These are phyloP conservation scores for Pseudogymnoascus verrucosus DNA, from an alignment of 2,329 filamentous ascomycete genomes.

Conservation along the genomic window DNA sequence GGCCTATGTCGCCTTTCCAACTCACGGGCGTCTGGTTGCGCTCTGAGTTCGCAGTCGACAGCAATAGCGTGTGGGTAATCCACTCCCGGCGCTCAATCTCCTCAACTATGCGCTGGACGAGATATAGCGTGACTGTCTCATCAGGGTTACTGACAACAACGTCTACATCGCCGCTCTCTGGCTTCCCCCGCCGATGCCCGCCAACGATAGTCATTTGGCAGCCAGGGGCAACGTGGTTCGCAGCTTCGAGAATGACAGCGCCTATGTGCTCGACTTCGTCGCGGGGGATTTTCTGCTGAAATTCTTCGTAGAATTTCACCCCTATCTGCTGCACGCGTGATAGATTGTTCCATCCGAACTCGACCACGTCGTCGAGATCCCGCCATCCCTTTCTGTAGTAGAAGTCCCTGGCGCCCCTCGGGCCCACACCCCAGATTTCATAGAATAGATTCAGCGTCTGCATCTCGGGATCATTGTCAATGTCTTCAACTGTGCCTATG, in stretches of 20 bases:
- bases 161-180: constrained; percentile 70
- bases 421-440: constrained; percentile 87
- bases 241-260: constrained; percentile 54
- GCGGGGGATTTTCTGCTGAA: constrained; percentile 63
- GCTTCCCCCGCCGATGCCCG: constrained; percentile 59
- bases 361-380: constrained; percentile 77
- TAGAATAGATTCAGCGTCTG: constrained; percentile 63
- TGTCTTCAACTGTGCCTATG: constrained; percentile 55
- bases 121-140: constrained; percentile 55
- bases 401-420: constrained; percentile 72
- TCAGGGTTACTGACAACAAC: constrained; percentile 75
- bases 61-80: constrained; percentile 73
- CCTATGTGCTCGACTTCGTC: constrained; percentile 66
- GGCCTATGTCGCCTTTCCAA: constrained; percentile 40
- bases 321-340: constrained; percentile 85
- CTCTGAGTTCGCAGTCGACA: constrained; percentile 62
- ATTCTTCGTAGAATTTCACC: constrained; percentile 87
- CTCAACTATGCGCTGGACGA: constrained; percentile 64
- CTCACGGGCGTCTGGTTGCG: constrained; percentile 56
- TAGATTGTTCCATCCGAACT: constrained; percentile 68
- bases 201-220: constrained; percentile 57
- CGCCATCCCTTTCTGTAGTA: constrained; percentile 67
- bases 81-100: constrained; percentile 60
- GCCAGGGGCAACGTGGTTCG: constrained; percentile 50
- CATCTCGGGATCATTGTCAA: constrained; percentile 57